Conservation (phyloP, 1,284 basidiomycete genomes). For the Papiliotrema fonsecae region DNA sequence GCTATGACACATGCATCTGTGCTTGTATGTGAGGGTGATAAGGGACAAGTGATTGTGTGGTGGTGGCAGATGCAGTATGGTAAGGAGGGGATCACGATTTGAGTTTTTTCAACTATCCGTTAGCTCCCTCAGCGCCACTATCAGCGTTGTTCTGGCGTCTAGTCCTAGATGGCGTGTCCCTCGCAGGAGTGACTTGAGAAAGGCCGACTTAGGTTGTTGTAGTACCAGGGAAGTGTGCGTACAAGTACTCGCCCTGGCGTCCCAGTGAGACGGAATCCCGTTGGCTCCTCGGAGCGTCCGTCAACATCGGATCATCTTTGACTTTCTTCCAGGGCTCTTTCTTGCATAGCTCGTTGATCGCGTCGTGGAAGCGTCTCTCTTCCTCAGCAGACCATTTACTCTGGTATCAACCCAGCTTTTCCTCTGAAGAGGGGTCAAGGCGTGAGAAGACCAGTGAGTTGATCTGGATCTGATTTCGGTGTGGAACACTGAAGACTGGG, state of each 20-base stretch:
- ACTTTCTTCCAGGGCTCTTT: constrained; percentile 9
- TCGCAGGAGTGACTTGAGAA: too few relatives aligned
- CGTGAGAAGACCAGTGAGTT: not conserved
- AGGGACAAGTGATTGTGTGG: too few relatives aligned
- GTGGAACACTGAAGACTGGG: too few relatives aligned
- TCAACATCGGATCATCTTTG: constrained; percentile 10
- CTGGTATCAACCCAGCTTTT: not conserved
- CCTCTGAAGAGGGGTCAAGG: not conserved
- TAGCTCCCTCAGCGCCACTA: too few relatives aligned
- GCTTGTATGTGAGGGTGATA: not conserved
- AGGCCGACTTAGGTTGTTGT: too few relatives aligned
- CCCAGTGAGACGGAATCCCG: constrained; percentile 6
- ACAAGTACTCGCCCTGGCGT: constrained; percentile 5
- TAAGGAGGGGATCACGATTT: too few relatives aligned
- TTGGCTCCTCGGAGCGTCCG: constrained; percentile 2
- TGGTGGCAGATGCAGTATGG: too few relatives aligned
- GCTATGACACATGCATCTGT: not conserved
- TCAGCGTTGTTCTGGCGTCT: too few relatives aligned
- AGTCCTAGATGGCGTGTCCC: too few relatives aligned
- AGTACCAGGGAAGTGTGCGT: too few relatives aligned
- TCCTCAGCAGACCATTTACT: constrained; percentile 15
- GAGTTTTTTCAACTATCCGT: not conserved
- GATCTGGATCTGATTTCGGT: not conserved
- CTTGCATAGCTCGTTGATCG: constrained; percentile 9
- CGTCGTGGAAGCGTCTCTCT: constrained; percentile 11